Base-by-base conservation (phyloP, 371 early-diverging fungal species). In the Mortierella polycephala region DNA sequence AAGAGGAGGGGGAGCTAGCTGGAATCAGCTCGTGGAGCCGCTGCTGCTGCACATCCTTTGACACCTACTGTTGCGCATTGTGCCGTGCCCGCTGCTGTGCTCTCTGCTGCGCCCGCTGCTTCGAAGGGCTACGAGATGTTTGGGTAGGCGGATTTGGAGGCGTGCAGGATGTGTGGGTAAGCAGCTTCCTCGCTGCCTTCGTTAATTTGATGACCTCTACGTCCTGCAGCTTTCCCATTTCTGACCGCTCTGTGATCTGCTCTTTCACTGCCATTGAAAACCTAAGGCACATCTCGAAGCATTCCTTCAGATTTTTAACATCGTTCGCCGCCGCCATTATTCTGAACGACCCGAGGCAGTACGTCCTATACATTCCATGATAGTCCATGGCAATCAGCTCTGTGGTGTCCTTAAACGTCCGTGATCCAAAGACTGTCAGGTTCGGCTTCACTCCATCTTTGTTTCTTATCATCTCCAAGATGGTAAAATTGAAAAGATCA, bases 371-470 rank as follows among this genome's bases (percentile, higher is more conserved):
- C 57, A 69, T 57, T 18, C 69, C 58, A 51, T 62, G 57, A 50
- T 69, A 69, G 45, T 69, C 69, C 62, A 69, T 62, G 39, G 54
- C 70, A 54, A 69, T 69, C 37, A 69, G 62, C 47, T 69, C 64
- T 0, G 54, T 69, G 0, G 64, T 69, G 21, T 69, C 64, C 60
- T 59, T 69, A 41, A 53, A 69, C 44, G 70, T 69, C 7, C 64
- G 40, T n/a, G 64, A 56, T 10, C 70, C 64, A 47, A 63, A 69
- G 20, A 63, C 59, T 13, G 41, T 63, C 60, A 69, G 57, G 4
- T 42, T 63, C 12, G 60, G 64, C 37, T 46, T 58, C n/a, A 63
- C 70, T 47, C 30, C 41, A 11, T 52, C 55, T n/a, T 69, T 69
- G 53, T 58, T 63, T 42, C 23, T 57, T 44, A 57, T 59, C 70